Evolutionary conservation across 164 flowering plant genomes (phyloP).

Genomic region (Chloranthus sessilifolius): DNA sequence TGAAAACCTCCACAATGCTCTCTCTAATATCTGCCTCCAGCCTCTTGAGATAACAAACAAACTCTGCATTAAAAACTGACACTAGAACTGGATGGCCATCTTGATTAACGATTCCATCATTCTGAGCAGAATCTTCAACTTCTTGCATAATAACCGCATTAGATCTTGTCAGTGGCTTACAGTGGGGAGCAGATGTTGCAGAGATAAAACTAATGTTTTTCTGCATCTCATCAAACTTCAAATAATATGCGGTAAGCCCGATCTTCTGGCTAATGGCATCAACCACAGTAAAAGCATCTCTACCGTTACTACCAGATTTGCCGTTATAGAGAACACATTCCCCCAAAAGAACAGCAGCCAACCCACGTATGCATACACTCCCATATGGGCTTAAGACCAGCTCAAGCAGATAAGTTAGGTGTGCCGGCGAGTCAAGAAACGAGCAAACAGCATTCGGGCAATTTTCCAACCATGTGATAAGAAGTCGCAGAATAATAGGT

Average conservation of each 20-base stretch:
- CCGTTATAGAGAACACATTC: constrained; percentile 72
- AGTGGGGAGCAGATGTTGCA: constrained; percentile 37
- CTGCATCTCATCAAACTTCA: constrained; percentile 83
- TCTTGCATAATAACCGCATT: constrained; percentile 67
- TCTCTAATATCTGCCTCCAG: constrained; percentile 75
- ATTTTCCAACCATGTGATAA: constrained; percentile 78
- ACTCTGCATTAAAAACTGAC: constrained; percentile 56
- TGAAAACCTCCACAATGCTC: constrained; percentile 63
- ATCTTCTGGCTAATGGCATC: constrained; percentile 85
- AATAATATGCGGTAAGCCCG: constrained; percentile 75
- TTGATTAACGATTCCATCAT: constrained; percentile 29
- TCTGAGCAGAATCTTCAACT: constrained; percentile 53
- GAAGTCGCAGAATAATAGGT: constrained; percentile 67
- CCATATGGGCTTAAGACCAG: constrained; percentile 53
- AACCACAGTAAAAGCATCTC: constrained; percentile 65
- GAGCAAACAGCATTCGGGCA: constrained; percentile 78
- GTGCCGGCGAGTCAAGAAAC: constrained; percentile 80
- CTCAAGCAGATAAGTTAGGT: constrained; percentile 86
- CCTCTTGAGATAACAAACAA: constrained; percentile 47
- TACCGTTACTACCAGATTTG: constrained; percentile 39
- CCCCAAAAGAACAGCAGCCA: constrained; percentile 83
- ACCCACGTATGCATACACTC: constrained; percentile 55
- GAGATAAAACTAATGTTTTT: constrained; percentile 50
- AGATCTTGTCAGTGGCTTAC: constrained; percentile 64
- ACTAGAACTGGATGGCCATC: constrained; percentile 60